Percentiles rank a stretch among this genome's conserved stretches.
Conservation (phyloP, 1,139 yeast species). For the Pichia sp. region DNA sequence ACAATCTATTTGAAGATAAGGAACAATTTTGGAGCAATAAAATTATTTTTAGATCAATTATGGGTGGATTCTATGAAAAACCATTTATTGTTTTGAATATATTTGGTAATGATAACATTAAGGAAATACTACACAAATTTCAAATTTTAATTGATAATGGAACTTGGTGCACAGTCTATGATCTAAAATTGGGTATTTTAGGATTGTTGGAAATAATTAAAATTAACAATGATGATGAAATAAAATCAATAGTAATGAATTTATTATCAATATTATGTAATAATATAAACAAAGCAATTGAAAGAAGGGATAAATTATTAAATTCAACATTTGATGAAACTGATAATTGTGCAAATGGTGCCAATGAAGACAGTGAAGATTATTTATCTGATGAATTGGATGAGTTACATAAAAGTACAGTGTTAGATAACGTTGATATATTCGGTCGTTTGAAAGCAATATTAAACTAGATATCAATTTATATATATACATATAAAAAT, state of each 20-base stretch:
- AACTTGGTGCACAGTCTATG: slow-evolving; percentile 36
- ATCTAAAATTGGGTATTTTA: slow-evolving; percentile 46
- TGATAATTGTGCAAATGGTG: slow-evolving; percentile 35
- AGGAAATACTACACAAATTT: slow-evolving; percentile 8
- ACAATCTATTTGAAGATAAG: slow-evolving; percentile 8
- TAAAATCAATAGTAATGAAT: slow-evolving; percentile 1
- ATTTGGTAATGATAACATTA: slow-evolving; percentile 3
- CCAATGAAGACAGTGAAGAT: not conserved
- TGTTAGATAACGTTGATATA: slow-evolving; percentile 44
- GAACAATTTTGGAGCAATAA: slow-evolving; percentile 13
- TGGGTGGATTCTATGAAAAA: slow-evolving; percentile 11
- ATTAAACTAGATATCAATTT: not conserved
- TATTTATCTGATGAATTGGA: slow-evolving; percentile 41
- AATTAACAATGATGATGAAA: not conserved
- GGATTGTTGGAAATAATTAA: slow-evolving; percentile 9
- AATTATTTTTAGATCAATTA: slow-evolving; percentile 4
- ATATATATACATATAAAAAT: not conserved
- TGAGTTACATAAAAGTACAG: slow-evolving; percentile 48
- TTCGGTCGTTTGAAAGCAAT: slow-evolving; percentile 20
- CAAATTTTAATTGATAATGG: slow-evolving; percentile 6
- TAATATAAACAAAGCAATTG: slow-evolving; percentile 10
- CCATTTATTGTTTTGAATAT: slow-evolving; percentile 1
- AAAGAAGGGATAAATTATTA: slow-evolving; percentile 14
- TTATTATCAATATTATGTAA: slow-evolving; percentile 6
- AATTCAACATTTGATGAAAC: slow-evolving; percentile 9